Base-by-base conservation (phyloP, 2,329 filamentous ascomycete species). In the Zymoseptoria crescenta region DNA sequence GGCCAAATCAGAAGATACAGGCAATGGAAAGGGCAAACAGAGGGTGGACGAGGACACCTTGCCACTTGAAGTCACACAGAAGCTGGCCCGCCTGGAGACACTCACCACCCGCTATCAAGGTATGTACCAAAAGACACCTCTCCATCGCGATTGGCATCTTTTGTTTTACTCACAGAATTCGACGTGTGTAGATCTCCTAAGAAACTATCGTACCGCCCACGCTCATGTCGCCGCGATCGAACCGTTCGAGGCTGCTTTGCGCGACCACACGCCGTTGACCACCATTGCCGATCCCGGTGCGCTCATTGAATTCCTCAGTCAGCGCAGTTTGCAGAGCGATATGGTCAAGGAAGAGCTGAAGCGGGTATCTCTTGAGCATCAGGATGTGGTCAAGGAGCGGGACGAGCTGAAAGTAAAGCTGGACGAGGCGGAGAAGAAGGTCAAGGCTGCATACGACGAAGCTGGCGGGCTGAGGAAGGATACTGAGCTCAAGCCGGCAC, bases 341-440 rank as follows among this genome's bases (percentile, higher is more conserved):
- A 95, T 99, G 89, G 86, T 96, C 2, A 87, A 95, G 83, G 88
- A 96, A 52, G 94, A 99, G 74, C 79, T 96, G 58, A 96, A 95
- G 76, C 82, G 91, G 10, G 85, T 97, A 0, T 88, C 91, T 0
- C 82, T 83, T 3, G 69, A 73, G 59, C 65, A 70, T 45, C 60
- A 65, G 28, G 61, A 66, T 13, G 59, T 64, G 8, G 62, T 67
- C 7, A 70, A 68, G 51, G 92, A 97, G 70, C 87, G 88, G 60
- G 90, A 96, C 61, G 83, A 85, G 16, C 80, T 88, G 61, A 93
- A 91, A 73, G 88, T 87, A 74, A 91, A 89, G 72, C 77, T 86
- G 1, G 84, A 88, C n/a, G 83, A 87, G 54, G 79, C 82, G 0
- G 83, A 91, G 63, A 83, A 86, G 69, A 82, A 83, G 55, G 77